Percentiles rank a stretch among this genome's conserved stretches.
phyloP scores from a whole-genome alignment of 2,329 filamentous ascomycete genomes.

The Leptographium radiaticola region DNA sequence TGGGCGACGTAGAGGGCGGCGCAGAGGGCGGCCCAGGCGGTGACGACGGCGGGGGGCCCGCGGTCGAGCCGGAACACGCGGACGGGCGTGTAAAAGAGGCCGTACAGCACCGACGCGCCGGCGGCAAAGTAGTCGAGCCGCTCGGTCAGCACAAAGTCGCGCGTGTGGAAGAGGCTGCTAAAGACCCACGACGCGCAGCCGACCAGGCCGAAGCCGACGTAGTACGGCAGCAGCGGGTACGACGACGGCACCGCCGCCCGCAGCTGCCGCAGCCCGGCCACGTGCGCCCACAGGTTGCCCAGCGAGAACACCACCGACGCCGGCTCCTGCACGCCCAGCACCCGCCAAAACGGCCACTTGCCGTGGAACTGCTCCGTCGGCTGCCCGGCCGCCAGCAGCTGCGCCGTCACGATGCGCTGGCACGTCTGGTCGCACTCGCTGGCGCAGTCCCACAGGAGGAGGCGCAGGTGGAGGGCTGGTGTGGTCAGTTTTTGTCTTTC shows the following conservation, averaged over 20 bases:
- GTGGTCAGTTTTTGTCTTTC: not conserved
- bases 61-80: conserved; percentile 73
- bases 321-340: conserved; percentile 89
- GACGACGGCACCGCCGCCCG: conserved; percentile 53
- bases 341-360: conserved; percentile 92
- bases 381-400: conserved; percentile 51
- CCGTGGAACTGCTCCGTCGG: conserved; percentile 87
- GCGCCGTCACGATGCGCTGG: conserved; percentile 78
- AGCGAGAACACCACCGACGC: conserved; percentile 88
- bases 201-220: conserved; percentile 65
- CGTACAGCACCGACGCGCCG: conserved; percentile 80
- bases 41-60: conserved; percentile 37
- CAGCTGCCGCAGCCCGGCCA: conserved; percentile 59
- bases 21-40: conserved; percentile 67
- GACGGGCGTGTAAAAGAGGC: conserved; percentile 73
- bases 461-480: conserved; percentile 66
- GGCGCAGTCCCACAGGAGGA: conserved; percentile 85
- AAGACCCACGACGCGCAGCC: conserved; percentile 76
- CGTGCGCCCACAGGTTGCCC: conserved; percentile 80
- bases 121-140: conserved; percentile 94
- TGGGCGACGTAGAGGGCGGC: conserved; percentile 58
- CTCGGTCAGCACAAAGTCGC: conserved; percentile 78
- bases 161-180: conserved; percentile 82
- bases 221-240: conserved; percentile 71
- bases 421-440: conserved; percentile 96